Base-by-base conservation (phyloP, 768 basidiomycete genomes). In the Boletus sp. region DNA sequence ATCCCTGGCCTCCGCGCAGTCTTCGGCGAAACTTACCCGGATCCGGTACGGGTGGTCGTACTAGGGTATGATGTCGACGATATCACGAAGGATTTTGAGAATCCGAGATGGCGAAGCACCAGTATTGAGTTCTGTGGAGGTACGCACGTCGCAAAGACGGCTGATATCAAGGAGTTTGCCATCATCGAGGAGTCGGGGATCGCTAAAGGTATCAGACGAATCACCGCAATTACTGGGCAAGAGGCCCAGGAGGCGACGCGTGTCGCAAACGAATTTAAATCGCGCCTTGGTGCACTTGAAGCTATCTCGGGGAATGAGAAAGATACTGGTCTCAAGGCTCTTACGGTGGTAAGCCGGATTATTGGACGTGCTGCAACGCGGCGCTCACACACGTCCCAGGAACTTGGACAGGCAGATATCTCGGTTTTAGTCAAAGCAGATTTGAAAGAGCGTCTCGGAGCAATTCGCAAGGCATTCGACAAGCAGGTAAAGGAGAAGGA, bases 101-200 rank as follows among this genome's bases (percentile, higher is more conserved):
- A 93, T 70, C 84, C 88, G 4, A 92, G 88, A 72, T 99, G 97
- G 97, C 77, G 90, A 44, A 75, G 73, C 29, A 97, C 96, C 11
- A 94, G 90, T 70, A 83, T 97, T 58, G 97, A 99, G 73, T 96
- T 99, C 69, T 99, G 97, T 69, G 97, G 97, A 72, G 97, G 97
- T 71, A 99, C 97, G 84, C 97, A 99, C 68, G 97, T 99, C 51
- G 82, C 84, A n/a, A 90, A 87, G 73, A 99, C 97, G 0, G 93
- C 95, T 17, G 93, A 95, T 63, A 98, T 99, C 80, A 95, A 96
- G 73, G 88, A 93, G 67, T 89, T 99, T 69, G 87, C 95, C 29
- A 89, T 99, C 57, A 87, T 83, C 6, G 97, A 98, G 65, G 97
- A 98, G 71, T 90, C 90, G 5, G 95, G 95, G 33, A 98, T 98